These are phyloP conservation scores for Aspergillus glaucus DNA, from an alignment of 2,329 filamentous ascomycete genomes.

Conservation along the genomic window DNA sequence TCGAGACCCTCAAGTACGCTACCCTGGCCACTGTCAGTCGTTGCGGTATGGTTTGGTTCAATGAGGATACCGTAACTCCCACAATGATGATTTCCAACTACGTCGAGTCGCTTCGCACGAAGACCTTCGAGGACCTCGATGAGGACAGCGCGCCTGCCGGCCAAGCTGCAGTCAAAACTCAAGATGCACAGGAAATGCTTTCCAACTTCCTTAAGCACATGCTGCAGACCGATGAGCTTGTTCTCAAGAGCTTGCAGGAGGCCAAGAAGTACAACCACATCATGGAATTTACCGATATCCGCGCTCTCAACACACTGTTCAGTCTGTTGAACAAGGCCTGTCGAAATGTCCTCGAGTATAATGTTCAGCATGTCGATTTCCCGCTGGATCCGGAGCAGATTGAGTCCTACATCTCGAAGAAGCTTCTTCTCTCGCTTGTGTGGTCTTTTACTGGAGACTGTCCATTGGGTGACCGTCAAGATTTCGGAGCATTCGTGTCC, in stretches of 20 bases:
- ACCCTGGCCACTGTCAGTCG: conserved; percentile 98
- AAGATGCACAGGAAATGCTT: conserved; percentile 70
- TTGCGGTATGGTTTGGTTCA: conserved; percentile 99
- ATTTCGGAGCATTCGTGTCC: conserved; percentile 78
- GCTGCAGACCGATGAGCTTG: conserved; percentile 72
- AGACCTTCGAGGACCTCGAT: conserved; percentile 89
- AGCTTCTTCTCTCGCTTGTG: conserved; percentile 81
- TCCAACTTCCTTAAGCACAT: conserved; percentile 72
- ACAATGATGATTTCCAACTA: conserved; percentile 92
- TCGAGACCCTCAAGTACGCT: conserved; percentile 94
- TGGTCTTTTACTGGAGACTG: conserved; percentile 97
- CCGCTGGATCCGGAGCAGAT: conserved; percentile 84
- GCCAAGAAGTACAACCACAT: conserved; percentile 83
- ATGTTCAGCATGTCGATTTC: conserved; percentile 89
- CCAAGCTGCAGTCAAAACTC: conserved; percentile 68
- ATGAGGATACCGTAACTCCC: conserved; percentile 89
- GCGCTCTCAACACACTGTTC: conserved; percentile 87
- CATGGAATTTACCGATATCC: conserved; percentile 93
- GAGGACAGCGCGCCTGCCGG: conserved; percentile 77
- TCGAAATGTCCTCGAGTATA: conserved; percentile 90
- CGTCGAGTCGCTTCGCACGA: conserved; percentile 71
- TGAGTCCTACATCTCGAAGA: conserved; percentile 86
- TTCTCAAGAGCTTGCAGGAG: conserved; percentile 67
- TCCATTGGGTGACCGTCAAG: conserved; percentile 76
- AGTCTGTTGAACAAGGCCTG: conserved; percentile 92